These are phyloP conservation scores for Lasiodiplodia theobromae DNA, from an alignment of 2,329 filamentous ascomycete genomes.

Conservation along the genomic window DNA sequence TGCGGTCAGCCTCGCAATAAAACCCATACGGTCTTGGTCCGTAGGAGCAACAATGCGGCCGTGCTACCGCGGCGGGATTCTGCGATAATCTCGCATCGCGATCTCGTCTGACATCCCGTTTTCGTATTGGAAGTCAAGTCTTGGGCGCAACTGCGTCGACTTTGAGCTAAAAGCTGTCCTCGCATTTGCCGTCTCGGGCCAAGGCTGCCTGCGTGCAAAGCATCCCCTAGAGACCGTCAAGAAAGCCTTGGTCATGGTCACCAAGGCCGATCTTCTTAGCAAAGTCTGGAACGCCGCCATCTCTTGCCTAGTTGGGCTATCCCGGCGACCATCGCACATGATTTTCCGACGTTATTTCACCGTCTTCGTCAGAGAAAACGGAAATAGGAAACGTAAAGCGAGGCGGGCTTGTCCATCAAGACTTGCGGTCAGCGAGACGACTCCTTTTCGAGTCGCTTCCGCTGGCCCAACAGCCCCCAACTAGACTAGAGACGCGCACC, in stretches of 20 bases:
- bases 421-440: slow-evolving; percentile 21
- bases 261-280: slow-evolving; percentile 18
- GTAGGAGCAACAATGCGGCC: slow-evolving; percentile 10
- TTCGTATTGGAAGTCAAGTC: slow-evolving; percentile 12
- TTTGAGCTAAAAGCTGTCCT: neutral
- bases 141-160: neutral
- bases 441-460: slow-evolving; percentile 18
- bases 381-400: slow-evolving; percentile 16
- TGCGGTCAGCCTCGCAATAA: slow-evolving; percentile 13
- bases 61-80: slow-evolving; percentile 3
- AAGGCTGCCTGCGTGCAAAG: neutral
- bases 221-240: neutral
- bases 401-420: neutral
- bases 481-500: slow-evolving; percentile 2
- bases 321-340: neutral
- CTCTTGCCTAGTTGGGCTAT: neutral
- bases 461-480: neutral
- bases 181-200: neutral
- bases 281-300: slow-evolving; percentile 3
- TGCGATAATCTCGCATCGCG: slow-evolving; percentile 15
- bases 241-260: slow-evolving; percentile 14
- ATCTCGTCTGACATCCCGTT: neutral
- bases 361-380: slow-evolving; percentile 8
- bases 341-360: slow-evolving; percentile 11
- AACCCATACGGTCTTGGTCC: neutral